Percentiles rank a stretch among this genome's conserved stretches.
Conservation (phyloP, 192 early-diverging fungal genomes). For the Coemansia asiatica region DNA sequence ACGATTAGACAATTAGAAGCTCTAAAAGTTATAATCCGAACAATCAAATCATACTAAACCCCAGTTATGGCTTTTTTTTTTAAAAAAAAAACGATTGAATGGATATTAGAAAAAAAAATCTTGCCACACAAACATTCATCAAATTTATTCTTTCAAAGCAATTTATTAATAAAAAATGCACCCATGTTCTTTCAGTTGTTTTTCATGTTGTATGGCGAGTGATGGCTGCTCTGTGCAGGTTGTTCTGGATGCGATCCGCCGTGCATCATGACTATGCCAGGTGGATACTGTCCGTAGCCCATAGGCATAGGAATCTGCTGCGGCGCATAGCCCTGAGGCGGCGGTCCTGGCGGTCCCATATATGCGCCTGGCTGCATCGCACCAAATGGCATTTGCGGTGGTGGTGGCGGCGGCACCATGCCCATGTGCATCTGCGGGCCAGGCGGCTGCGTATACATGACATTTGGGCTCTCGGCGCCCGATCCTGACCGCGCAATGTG, state of each 20-base stretch:
- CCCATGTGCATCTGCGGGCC: slow-evolving; percentile 45
- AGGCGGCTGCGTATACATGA: slow-evolving; percentile 36
- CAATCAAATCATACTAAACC: neutral
- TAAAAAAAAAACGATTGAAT: too few species aligned
- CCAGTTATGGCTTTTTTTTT: neutral
- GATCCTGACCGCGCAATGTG: slow-evolving; percentile 24
- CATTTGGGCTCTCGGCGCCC: slow-evolving; percentile 22
- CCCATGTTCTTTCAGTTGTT: neutral
- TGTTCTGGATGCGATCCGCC: slow-evolving; percentile 40
- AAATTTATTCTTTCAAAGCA: too few species aligned
- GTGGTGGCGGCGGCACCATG: slow-evolving; percentile 44
- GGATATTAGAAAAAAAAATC: too few species aligned
- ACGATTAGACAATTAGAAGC: neutral
- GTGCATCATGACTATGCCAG: slow-evolving; percentile 51
- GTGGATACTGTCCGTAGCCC: slow-evolving; percentile 50
- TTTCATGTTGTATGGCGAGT: neutral
- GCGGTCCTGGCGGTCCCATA: slow-evolving; percentile 40
- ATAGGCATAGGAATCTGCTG: slow-evolving; percentile 47
- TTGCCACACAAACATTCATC: too few species aligned
- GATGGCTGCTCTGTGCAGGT: slow-evolving; percentile 14
- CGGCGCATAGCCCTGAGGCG: slow-evolving; percentile 44
- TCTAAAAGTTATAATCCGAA: neutral
- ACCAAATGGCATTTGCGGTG: slow-evolving; percentile 27
- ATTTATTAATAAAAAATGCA: neutral
- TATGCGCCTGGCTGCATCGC: slow-evolving; percentile 46